A percentile compares a stretch with the other conserved stretches of the same genome.
phyloP scores from a whole-genome alignment of 2,329 filamentous ascomycete genomes.

The Elsinoe perseae region DNA sequence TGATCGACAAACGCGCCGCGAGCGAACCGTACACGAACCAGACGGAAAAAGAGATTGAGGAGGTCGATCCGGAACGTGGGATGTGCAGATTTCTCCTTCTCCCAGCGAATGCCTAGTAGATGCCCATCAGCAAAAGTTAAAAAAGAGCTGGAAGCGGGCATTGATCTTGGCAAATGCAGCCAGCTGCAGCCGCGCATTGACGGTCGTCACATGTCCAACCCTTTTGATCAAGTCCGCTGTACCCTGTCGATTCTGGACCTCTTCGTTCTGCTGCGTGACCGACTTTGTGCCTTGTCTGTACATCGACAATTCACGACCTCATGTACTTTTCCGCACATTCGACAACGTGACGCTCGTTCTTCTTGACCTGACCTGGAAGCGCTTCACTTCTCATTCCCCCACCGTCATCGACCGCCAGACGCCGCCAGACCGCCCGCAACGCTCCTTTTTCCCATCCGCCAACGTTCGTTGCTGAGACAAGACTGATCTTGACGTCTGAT shows the following conservation, averaged over 20 bases:
- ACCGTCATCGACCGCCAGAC: background rate
- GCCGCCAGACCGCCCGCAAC: slow-evolving; percentile 13
- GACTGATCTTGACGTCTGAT: slow-evolving; percentile 4
- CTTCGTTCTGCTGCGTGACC: background rate
- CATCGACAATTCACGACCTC: background rate
- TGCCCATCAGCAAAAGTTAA: too few relatives aligned
- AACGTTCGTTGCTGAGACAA: slow-evolving; percentile 17
- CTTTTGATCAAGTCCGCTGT: background rate
- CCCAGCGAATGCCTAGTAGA: too few relatives aligned
- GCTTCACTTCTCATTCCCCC: background rate
- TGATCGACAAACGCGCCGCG: background rate
- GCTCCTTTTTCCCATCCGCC: slow-evolving; percentile 12
- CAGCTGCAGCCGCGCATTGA: background rate
- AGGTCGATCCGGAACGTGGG: background rate
- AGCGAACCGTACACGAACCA: slow-evolving; percentile 3
- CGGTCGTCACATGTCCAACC: slow-evolving; percentile 4
- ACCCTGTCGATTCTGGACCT: background rate
- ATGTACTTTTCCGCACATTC: background rate
- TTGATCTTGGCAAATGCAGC: background rate
- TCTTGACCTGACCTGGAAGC: background rate
- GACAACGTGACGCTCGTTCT: slow-evolving; percentile 2
- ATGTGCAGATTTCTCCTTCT: background rate
- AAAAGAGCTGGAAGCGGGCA: background rate
- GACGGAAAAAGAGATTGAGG: background rate
- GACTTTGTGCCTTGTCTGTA: background rate